Evolutionary conservation across 2,329 filamentous ascomycete species (phyloP).

Genomic region (Thelonectria blattea): DNA sequence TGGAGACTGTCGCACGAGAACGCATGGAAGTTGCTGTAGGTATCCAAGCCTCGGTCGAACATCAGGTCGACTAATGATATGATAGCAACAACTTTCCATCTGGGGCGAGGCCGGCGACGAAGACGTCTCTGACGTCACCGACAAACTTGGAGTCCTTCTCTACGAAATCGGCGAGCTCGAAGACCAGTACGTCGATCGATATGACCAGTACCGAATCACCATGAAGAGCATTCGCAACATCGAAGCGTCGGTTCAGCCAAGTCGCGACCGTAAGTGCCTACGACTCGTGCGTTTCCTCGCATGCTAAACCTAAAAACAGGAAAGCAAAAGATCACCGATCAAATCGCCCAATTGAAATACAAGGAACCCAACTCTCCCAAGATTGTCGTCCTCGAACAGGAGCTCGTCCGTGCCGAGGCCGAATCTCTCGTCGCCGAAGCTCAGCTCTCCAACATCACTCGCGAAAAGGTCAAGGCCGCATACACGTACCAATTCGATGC

Average conservation of each 20-base stretch:
- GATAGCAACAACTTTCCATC: conserved; percentile 94
- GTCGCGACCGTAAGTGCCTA: conserved; percentile 80
- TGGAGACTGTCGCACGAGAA: conserved; percentile 93
- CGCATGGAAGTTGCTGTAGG: conserved; percentile 97
- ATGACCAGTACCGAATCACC: conserved; percentile 98
- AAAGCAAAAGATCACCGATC: conserved; percentile 99
- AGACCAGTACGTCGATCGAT: conserved; percentile 97
- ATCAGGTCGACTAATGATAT: conserved; percentile 18
- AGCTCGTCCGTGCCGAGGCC: conserved; percentile 96
- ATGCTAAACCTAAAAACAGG: conserved; percentile 55
- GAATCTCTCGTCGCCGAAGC: conserved; percentile 99
- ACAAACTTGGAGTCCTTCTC: conserved; percentile 96
- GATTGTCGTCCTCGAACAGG: conserved; percentile 97
- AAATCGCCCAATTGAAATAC: conserved; percentile 99
- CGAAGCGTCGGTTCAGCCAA: conserved; percentile 96
- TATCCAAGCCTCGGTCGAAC: conserved; percentile 29
- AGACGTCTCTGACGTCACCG: conserved; percentile 97
- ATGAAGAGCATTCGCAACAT: conserved; percentile 99
- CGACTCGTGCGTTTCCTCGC: background rate
- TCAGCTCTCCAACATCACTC: conserved; percentile 98
- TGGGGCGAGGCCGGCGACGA: conserved; percentile 97
- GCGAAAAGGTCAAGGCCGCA: conserved; percentile 98
- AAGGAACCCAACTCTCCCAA: conserved; percentile 98
- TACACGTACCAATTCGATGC: conserved; percentile 99
- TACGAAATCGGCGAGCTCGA: conserved; percentile 99